A percentile compares a stretch with the other conserved stretches of the same genome.
These are phyloP conservation scores for Tolypocladium guangdongense DNA, from an alignment of 2,329 filamentous ascomycete genomes.

Conservation along the genomic window DNA sequence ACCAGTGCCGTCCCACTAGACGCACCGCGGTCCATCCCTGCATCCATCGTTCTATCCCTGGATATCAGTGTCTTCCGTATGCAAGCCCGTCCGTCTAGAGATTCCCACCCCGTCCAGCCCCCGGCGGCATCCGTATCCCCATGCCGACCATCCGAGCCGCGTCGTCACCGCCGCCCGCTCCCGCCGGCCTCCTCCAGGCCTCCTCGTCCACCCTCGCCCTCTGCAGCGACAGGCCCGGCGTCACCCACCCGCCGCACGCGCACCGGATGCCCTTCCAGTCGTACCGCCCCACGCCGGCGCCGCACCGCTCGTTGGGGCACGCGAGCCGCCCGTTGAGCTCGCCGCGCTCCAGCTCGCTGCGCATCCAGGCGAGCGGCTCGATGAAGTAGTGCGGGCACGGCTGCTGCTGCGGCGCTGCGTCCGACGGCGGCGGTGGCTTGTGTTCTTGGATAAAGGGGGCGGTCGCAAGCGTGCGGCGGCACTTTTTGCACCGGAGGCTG, in stretches of 20 bases:
- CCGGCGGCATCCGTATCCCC: slow-evolving; percentile 47
- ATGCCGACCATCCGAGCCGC: slow-evolving; percentile 14
- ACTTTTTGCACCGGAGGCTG: slow-evolving; percentile 75
- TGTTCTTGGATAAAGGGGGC: slow-evolving; percentile 57
- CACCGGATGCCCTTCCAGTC: slow-evolving; percentile 94
- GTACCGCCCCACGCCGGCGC: slow-evolving; percentile 79
- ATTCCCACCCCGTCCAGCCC: slow-evolving; percentile 12
- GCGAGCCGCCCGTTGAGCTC: slow-evolving; percentile 73
- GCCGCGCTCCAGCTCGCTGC: slow-evolving; percentile 66
- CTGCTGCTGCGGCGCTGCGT: slow-evolving; percentile 5
- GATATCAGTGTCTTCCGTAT: neutral
- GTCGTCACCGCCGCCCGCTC: slow-evolving; percentile 10
- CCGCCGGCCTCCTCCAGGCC: slow-evolving; percentile 12
- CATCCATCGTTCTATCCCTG: neutral
- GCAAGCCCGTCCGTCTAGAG: neutral
- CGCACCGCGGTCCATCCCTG: neutral
- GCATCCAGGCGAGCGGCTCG: slow-evolving; percentile 94
- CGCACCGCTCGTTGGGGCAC: slow-evolving; percentile 71
- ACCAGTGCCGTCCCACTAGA: neutral
- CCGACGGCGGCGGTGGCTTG: slow-evolving; percentile 8
- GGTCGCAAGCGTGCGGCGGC: slow-evolving; percentile 54
- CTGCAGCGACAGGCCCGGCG: slow-evolving; percentile 79
- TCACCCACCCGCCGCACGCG: slow-evolving; percentile 82
- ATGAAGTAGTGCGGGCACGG: slow-evolving; percentile 79
- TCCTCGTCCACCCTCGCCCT: slow-evolving; percentile 72